Base-by-base conservation (phyloP, 306 rosid species). In the Vigna radiata region DNA sequence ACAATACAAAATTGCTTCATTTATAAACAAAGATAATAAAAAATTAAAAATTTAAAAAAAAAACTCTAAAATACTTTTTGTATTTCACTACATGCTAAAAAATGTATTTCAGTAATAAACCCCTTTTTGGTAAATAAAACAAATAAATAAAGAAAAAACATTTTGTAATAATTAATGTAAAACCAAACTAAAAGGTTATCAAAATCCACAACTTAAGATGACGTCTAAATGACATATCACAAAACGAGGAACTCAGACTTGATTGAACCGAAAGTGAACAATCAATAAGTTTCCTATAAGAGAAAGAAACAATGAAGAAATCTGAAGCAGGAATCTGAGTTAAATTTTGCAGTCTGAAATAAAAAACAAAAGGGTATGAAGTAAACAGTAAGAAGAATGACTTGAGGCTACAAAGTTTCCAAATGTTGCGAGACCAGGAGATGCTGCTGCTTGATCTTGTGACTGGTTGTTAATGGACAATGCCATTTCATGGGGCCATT, bases 381-480 rank as follows among this genome's bases (percentile, higher is more conserved):
- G 43, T 7, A 13, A 72, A 55, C 29, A 43, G 43, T 60, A 80
- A 64, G 44, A 58, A 12, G 48, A 73, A 14, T 73, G n/a, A 58
- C n/a, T 67, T 21, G 68, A 39, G 76, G 70, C n/a, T 37, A 19
- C 9, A 15, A 33, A 49, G 63, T 74, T 56, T 21, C 52, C 74
- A 68, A 55, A 52, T 19, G 7, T 63, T 39, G 83, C 64, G 72
- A 62, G 36, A 71, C 70, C 71, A 21, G 8, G 50, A 52, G 72
- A 77, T 54, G 67, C 64, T 67, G 66, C 39, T 7, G 25, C 67
- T 9, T 71, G 8, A 73, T 36, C 6, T 59, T 37, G 53, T 68
- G 79, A 60, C 48, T 74, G 53, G 47, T 74, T 44, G 66, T 82
- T 79, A 67, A 77, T 73, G 83, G 75, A 83, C 37, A 65, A 65